These are phyloP conservation scores for Vitis vinifera DNA, from an alignment of 164 flowering plant genomes.

Conservation along the genomic window DNA sequence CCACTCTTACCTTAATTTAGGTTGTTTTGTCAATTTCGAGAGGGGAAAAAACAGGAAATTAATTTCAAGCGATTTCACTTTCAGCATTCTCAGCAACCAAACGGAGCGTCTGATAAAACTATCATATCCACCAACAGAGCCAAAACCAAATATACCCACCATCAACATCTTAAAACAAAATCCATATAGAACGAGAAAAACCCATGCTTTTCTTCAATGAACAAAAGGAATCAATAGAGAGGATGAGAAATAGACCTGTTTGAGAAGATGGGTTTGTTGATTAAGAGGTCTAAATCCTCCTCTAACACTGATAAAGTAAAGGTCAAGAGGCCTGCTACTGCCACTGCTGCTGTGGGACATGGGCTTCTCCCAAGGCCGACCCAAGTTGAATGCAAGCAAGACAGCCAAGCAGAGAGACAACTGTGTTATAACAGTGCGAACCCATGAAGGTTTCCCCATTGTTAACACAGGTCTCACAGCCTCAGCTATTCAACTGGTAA, in stretches of 20 bases:
- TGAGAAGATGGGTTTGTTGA: slow-evolving; percentile 56
- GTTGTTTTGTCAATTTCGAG: too few species aligned
- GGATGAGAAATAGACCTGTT: slow-evolving; percentile 38
- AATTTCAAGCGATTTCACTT: too few species aligned
- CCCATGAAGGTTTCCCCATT: slow-evolving; percentile 50
- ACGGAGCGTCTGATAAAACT: too few species aligned
- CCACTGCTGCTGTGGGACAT: not conserved
- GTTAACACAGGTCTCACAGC: not conserved
- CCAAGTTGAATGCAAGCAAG: slow-evolving; percentile 45
- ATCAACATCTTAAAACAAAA: too few species aligned
- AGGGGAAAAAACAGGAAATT: too few species aligned
- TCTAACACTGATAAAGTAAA: slow-evolving; percentile 54
- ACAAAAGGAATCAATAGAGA: not conserved
- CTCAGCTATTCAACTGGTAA: not conserved
- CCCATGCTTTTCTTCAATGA: not conserved
- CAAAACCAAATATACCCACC: not conserved
- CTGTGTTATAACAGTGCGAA: slow-evolving; percentile 49
- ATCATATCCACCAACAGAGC: not conserved
- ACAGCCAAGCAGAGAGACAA: slow-evolving; percentile 44
- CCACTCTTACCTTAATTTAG: too few species aligned
- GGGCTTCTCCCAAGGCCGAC: slow-evolving; percentile 26
- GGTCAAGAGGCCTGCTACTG: slow-evolving; percentile 26
- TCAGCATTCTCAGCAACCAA: too few species aligned
- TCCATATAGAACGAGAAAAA: not conserved
- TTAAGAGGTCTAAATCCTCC: slow-evolving; percentile 48